Evolutionary conservation across 306 rosid species (phyloP), one percentile per base, ranked within the genome.

Genomic region (Ceratonia siliqua): DNA sequence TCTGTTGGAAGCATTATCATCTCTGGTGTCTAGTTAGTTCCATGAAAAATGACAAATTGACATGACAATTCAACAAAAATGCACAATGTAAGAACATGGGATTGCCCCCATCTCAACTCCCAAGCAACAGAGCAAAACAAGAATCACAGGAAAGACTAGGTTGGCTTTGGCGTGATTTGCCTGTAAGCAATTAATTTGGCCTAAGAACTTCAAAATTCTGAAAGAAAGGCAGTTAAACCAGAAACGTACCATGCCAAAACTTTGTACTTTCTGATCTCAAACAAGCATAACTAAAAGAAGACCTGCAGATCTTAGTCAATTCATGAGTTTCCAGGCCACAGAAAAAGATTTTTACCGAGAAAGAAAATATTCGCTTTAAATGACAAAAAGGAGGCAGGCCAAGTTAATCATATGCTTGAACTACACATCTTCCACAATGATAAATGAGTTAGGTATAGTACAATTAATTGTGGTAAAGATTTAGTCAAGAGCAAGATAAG

Each of bases 161-260:
- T 35, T 2, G 18, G 68, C 33, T 79, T 35, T 2, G 18, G 68
- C 33, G 75, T 71, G 82, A 76, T 81, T 76, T 76, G 30, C 38
- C 0, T 62, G 12, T 56, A 83, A 78, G 79, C 81, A 83, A 75
- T 57, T 79, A 66, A 75, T 64, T 67, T 77, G 48, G 53, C 48
- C 4, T 62, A n/a, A 15, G 45, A 70, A 67, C 32, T 53, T 67
- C 61, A 58, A 65, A 79, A 41, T 54, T 38, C 41, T 6, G 41
- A 67, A 68, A 59, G 27, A 67, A 71, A 83, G 27, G 58, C 65
- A 5, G 84, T 76, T 83, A 43, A 79, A 76, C 83, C 27, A 75
- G 68, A 79, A 63, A 58, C 70, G 53, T 58, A 39, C 54, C 28
- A 45, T 53, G 25, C 61, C 75, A 71, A 65, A 33, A 45, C 5